phyloP scores from a whole-genome alignment of 2,329 filamentous ascomycete species.

The Mariannaea elegans region DNA sequence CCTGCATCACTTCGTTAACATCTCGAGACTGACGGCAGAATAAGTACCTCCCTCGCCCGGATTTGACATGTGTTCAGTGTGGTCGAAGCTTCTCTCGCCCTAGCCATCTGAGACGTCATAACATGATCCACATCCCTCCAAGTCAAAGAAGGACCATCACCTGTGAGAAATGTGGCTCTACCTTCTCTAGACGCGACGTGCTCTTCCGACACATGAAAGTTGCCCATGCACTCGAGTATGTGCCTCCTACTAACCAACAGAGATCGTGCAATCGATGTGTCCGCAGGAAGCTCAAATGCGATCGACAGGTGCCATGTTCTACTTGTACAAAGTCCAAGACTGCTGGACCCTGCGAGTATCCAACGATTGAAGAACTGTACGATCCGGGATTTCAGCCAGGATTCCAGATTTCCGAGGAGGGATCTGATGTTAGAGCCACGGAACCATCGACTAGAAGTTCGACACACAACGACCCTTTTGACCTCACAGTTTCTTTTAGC shows the following conservation, averaged over 20 bases:
- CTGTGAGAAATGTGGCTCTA: constrained; percentile 35
- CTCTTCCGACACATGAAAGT: constrained; percentile 41
- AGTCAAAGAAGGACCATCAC: constrained; percentile 27
- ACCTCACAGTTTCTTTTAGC: background rate
- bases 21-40: too few species aligned
- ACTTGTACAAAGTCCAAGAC: constrained; percentile 27
- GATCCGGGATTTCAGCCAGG: background rate
- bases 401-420: background rate
- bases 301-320: constrained; percentile 35
- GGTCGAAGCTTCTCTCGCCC: constrained; percentile 35
- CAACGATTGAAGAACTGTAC: constrained; percentile 3
- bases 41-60: background rate
- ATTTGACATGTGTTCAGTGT: constrained; percentile 34
- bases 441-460: background rate
- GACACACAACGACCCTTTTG: background rate
- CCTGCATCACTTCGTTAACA: too few species aligned
- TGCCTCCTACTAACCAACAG: constrained; percentile 28
- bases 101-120: constrained; percentile 41
- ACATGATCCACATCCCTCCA: constrained; percentile 38
- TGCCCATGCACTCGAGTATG: constrained; percentile 33
- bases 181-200: constrained; percentile 38
- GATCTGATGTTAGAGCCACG: background rate
- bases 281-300: constrained; percentile 38
- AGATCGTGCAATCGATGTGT: constrained; percentile 42
- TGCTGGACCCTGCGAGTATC: constrained; percentile 22